Evolutionary conservation across 305 asterid genomes (phyloP).

Genomic region (Stenogyne calaminthoides): DNA sequence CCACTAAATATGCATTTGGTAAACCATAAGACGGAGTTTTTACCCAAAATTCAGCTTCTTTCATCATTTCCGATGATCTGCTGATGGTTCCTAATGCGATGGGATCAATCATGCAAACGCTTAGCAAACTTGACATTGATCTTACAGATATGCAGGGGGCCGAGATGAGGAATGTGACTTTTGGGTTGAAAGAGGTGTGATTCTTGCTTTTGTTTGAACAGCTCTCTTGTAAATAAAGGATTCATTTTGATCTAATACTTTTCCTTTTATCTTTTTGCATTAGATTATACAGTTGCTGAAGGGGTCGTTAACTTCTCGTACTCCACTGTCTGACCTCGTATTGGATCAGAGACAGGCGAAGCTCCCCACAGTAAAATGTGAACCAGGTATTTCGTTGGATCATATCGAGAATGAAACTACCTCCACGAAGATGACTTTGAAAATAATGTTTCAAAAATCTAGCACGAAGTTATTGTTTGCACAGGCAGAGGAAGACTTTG

Average conservation of each 20-base stretch:
- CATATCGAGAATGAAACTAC: background rate
- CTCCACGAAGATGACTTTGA: no score
- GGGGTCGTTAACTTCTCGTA: background rate
- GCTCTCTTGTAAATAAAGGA: background rate
- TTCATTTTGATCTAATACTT: background rate
- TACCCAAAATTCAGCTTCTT: background rate
- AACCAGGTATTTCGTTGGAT: background rate
- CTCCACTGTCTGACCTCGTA: background rate
- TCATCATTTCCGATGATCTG: background rate
- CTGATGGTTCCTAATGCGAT: background rate
- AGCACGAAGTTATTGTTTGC: no score
- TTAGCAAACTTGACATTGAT: background rate
- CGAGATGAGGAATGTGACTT: background rate
- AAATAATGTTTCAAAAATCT: no score
- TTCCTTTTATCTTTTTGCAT: background rate
- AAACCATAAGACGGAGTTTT: background rate
- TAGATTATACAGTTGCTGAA: background rate
- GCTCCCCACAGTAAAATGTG: background rate
- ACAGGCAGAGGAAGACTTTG: no score
- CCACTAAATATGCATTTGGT: background rate
- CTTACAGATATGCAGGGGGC: background rate
- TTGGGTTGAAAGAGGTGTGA: slow-evolving; percentile 18
- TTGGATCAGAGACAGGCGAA: background rate
- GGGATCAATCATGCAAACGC: background rate
- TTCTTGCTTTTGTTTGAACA: no score